Base-by-base conservation (phyloP, 257 asterid genomes). In the Petunia axillaris region DNA sequence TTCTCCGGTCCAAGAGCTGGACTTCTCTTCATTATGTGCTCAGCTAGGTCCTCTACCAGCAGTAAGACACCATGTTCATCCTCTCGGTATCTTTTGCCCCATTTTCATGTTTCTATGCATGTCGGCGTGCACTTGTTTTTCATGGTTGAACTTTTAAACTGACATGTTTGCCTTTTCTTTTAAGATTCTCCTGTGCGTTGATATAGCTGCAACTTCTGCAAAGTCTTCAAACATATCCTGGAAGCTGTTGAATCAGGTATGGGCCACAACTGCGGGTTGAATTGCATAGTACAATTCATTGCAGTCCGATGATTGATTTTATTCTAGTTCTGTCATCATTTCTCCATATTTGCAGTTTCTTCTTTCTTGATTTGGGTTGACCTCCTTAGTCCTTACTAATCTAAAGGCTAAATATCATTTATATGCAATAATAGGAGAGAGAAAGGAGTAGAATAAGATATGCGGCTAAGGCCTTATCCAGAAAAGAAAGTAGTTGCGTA, bases 31-130 rank as follows among this genome's bases (percentile, higher is more conserved):
- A 59, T 87, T 92, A 89, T 91, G 90, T 80, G 89, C 96, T 80
- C 97, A 93, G 86, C 87, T 95, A 90, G 98, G 98, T 64, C 91
- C 97, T 87, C 89, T 93, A 90, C 93, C 97, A 77, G 97, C 97
- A 76, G 99, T 93, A 89, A 79, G 96, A 68, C 41, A 60, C 39
- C 54, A 6, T 55, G 8, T 48, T 84, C 84, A 83, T 84, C 77
- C 82, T 80, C 75, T 80, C 60, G 78, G 50, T 59, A 64, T 65
- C 79, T 80, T 87, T 60, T 76, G 78, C 85, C 79, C 77, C 83
- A 16, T 53, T 62, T 60, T 76, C 58, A 48, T 41, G 44, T 84
- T 81, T 71, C 80, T 79, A 81, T 80, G 75, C 73, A 71, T 41
- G 82, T 73, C 78, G 74, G 60, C 81, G 78, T 77, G 86, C 79